Percentiles rank a stretch among this genome's conserved stretches.
These are phyloP conservation scores for Exidia glandulosa DNA, from an alignment of 768 basidiomycete species.

Conservation along the genomic window DNA sequence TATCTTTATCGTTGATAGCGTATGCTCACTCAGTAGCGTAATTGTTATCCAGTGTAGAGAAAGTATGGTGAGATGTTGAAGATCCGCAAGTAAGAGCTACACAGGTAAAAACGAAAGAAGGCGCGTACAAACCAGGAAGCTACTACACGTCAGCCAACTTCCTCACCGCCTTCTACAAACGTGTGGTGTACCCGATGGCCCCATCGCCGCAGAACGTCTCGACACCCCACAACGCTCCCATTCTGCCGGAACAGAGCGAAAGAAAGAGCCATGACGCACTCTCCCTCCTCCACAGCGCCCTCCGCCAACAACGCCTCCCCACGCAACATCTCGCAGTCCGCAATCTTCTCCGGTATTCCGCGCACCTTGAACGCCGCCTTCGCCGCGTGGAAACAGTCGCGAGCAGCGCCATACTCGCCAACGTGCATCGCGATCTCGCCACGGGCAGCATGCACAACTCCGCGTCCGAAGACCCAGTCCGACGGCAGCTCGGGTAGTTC, in stretches of 20 bases:
- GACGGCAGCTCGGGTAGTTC: neutral
- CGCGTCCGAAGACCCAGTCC: neutral
- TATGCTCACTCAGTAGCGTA: no score
- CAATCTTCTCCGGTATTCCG: neutral
- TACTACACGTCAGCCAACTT: no score
- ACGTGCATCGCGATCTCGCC: neutral
- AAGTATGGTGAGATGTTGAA: no score
- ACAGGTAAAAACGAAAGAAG: no score
- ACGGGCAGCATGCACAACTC: neutral
- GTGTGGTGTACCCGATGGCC: neutral
- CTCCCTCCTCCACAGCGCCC: neutral
- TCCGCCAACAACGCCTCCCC: neutral
- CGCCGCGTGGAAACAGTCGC: neutral
- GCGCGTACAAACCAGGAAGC: no score
- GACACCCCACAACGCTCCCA: neutral
- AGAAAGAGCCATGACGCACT: neutral
- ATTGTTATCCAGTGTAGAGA: no score
- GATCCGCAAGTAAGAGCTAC: no score
- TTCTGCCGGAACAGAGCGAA: neutral
- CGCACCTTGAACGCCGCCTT: neutral
- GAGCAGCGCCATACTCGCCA: neutral
- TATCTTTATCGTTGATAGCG: no score
- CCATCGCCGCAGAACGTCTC: neutral
- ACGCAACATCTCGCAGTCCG: neutral
- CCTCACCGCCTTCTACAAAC: no score